Conservation (phyloP, 495 filamentous ascomycete genomes). For the Astrothelium macrocarpum region DNA sequence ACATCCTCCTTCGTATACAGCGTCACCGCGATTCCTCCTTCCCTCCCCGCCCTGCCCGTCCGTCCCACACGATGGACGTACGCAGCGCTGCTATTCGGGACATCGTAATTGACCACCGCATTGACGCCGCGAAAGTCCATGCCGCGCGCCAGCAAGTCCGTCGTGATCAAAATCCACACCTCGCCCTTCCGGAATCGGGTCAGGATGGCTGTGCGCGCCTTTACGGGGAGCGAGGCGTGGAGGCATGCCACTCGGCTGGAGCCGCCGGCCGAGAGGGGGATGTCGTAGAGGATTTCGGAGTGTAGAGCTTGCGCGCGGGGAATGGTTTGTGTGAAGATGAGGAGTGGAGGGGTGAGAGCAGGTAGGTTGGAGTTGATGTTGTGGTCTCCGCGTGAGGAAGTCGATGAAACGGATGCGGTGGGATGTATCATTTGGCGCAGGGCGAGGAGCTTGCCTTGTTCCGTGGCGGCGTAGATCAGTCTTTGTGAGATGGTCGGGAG, state of each 20-base stretch:
- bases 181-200: constrained; percentile 82
- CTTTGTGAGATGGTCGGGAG: constrained; percentile 84
- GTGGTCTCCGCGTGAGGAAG: neutral
- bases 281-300: constrained; percentile 87
- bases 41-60: constrained; percentile 78
- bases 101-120: constrained; percentile 93
- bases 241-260: constrained; percentile 80
- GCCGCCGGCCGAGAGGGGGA: constrained; percentile 77
- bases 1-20: constrained; percentile 94
- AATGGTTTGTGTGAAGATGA: constrained; percentile 93
- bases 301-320: constrained; percentile 78
- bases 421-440: constrained; percentile 88
- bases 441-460: constrained; percentile 86
- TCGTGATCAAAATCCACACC: constrained; percentile 93
- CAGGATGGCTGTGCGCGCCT: constrained; percentile 68
- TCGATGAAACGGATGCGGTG: constrained; percentile 42
- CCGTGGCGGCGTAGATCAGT: constrained; percentile 82
- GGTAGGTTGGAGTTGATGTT: constrained; percentile 29
- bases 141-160: constrained; percentile 80
- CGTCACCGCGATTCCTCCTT: constrained; percentile 85
- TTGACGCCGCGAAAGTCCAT: constrained; percentile 90
- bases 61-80: constrained; percentile 92
- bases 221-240: constrained; percentile 75
- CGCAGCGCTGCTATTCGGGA: constrained; percentile 74
- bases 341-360: constrained; percentile 72